These are phyloP conservation scores for Colletotrichum somersetense DNA, from an alignment of 2,329 filamentous ascomycete genomes.

Conservation along the genomic window DNA sequence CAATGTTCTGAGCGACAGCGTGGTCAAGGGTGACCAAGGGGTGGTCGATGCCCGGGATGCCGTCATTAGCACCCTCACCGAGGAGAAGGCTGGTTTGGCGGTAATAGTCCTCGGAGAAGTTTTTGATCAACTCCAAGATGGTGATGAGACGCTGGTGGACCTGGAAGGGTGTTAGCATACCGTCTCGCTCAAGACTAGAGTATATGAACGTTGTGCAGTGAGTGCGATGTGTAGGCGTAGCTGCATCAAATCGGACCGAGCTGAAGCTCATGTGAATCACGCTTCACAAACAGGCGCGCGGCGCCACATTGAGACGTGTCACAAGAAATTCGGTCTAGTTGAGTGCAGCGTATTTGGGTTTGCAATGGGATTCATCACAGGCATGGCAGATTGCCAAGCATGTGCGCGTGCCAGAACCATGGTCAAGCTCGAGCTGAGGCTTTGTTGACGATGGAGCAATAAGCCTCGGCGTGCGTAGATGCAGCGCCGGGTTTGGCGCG, in stretches of 20 bases:
- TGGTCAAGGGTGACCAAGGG: slow-evolving; percentile 66
- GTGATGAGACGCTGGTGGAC: slow-evolving; percentile 82
- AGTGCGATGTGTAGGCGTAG: neutral
- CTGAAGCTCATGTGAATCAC: slow-evolving; percentile 28
- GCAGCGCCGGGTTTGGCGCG: neutral
- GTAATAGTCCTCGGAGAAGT: slow-evolving; percentile 85
- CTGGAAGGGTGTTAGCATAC: slow-evolving; percentile 62
- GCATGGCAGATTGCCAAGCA: neutral
- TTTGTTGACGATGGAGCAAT: slow-evolving; percentile 9
- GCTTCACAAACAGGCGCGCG: slow-evolving; percentile 44
- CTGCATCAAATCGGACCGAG: neutral
- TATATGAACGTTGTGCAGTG: neutral
- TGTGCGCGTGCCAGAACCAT: neutral
- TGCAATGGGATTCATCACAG: neutral
- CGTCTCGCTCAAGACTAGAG: slow-evolving; percentile 21
- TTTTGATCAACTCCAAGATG: slow-evolving; percentile 83
- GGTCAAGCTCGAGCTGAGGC: neutral
- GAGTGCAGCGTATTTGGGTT: neutral
- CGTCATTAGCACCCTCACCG: slow-evolving; percentile 69
- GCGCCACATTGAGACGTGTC: slow-evolving; percentile 27
- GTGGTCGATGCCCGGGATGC: slow-evolving; percentile 54
- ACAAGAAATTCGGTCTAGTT: slow-evolving; percentile 5
- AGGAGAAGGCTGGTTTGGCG: slow-evolving; percentile 89
- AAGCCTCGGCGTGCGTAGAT: slow-evolving; percentile 32
- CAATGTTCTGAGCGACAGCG: slow-evolving; percentile 61